These are phyloP conservation scores for Trametes elegans DNA, from an alignment of 768 basidiomycete species.

Conservation along the genomic window DNA sequence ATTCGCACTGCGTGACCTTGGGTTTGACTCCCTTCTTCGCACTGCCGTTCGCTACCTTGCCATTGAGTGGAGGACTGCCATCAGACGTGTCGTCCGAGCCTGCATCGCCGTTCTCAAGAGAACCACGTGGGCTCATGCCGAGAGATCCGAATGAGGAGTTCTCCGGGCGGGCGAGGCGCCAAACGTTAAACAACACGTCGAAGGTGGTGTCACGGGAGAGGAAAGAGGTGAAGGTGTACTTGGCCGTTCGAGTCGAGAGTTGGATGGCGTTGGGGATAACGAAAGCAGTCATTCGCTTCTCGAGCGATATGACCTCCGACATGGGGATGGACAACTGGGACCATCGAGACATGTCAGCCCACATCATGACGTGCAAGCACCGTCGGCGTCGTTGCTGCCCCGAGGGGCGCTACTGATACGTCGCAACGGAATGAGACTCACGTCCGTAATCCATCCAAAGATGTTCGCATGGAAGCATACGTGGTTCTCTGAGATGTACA, in stretches of 20 bases:
- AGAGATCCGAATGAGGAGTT: slow-evolving; percentile 26
- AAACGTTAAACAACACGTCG: slow-evolving; percentile 95
- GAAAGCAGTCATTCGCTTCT: slow-evolving; percentile 97
- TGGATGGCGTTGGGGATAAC: slow-evolving; percentile 97
- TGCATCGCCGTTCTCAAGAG: slow-evolving; percentile 23
- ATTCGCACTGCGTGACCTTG: slow-evolving; percentile 72
- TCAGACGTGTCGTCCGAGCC: slow-evolving; percentile 2
- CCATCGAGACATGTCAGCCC: slow-evolving; percentile 5
- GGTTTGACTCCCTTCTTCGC: slow-evolving; percentile 27
- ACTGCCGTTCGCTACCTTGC: slow-evolving; percentile 8
- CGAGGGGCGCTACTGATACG: not conserved
- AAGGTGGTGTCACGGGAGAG: slow-evolving; percentile 93
- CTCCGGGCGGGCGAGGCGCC: slow-evolving; percentile 88
- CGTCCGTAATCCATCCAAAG: slow-evolving; percentile 98
- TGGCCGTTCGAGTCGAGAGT: slow-evolving; percentile 75
- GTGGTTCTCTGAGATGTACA: slow-evolving; percentile 98
- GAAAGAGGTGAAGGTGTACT: slow-evolving; percentile 96
- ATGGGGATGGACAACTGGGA: slow-evolving; percentile 82
- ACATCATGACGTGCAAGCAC: slow-evolving; percentile 1
- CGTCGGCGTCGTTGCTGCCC: not conserved
- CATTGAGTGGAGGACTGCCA: slow-evolving; percentile 5
- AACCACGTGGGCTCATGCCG: slow-evolving; percentile 23
- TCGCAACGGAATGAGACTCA: slow-evolving; percentile 42
- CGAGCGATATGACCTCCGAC: slow-evolving; percentile 78
- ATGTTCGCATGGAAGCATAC: slow-evolving; percentile 99